These are phyloP conservation scores for Lachancea sp. DNA, from an alignment of 805 yeast species.

Conservation along the genomic window DNA sequence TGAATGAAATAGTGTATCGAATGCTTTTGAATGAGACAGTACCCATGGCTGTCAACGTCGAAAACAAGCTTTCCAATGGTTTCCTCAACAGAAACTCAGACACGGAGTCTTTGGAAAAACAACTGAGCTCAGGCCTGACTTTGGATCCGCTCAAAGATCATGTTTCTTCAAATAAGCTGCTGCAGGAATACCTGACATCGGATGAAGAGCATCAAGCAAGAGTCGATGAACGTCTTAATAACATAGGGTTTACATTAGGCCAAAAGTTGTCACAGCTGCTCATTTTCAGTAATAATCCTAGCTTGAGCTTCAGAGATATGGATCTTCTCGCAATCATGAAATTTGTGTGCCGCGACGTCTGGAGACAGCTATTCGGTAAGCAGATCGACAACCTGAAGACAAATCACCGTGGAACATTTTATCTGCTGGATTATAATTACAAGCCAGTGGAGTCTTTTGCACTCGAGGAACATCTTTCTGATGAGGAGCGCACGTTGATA, in stretches of 20 bases:
- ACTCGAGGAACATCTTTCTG: conserved; percentile 17
- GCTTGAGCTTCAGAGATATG: conserved; percentile 42
- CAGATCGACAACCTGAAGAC: conserved; percentile 91
- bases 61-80: conserved; percentile 32
- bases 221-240: conserved; percentile 54
- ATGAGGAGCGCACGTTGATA: conserved; percentile 22
- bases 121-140: neutral
- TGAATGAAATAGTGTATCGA: conserved; percentile 53
- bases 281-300: conserved; percentile 42
- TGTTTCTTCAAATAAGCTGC: conserved; percentile 25
- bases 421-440: conserved; percentile 29
- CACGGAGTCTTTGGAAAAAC: conserved; percentile 11
- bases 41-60: conserved; percentile 62
- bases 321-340: conserved; percentile 82
- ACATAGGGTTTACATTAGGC: conserved; percentile 67
- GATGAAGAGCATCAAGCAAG: conserved; percentile 40
- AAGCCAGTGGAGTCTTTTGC: conserved; percentile 25
- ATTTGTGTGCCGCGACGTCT: conserved; percentile 85
- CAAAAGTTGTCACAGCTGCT: conserved; percentile 45
- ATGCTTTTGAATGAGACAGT: conserved; percentile 69
- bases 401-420: conserved; percentile 62
- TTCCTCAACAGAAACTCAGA: conserved; percentile 11
- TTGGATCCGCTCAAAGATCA: neutral
- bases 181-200: conserved; percentile 29
- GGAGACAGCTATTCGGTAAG: conserved; percentile 74